Evolutionary conservation across 495 filamentous ascomycete genomes (phyloP).

Genomic region (Penicillium arizonense): DNA sequence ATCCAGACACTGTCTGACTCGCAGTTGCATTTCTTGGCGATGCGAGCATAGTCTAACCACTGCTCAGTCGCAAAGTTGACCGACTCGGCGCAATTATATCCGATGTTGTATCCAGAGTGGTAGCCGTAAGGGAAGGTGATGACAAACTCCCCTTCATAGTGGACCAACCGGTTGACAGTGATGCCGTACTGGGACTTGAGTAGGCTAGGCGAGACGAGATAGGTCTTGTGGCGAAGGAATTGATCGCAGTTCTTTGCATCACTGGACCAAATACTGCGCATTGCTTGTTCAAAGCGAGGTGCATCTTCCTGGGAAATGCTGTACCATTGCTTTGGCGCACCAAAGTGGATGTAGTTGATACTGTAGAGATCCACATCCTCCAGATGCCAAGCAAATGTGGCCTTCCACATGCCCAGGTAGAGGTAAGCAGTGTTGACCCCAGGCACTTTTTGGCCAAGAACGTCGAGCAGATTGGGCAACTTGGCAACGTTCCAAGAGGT

Average conservation of each 20-base stretch:
- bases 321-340: constrained; percentile 99
- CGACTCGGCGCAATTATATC: constrained; percentile 98
- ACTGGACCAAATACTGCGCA: constrained; percentile 92
- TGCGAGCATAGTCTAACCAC: constrained; percentile 91
- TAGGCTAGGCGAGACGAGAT: constrained; percentile 89
- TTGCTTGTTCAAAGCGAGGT: constrained; percentile 88
- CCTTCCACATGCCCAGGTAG: constrained; percentile 99
- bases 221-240: constrained; percentile 96
- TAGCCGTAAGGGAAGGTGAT: constrained; percentile 99
- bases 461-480: constrained; percentile 88
- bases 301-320: constrained; percentile 97
- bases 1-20: constrained; percentile 98
- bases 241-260: constrained; percentile 97
- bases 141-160: constrained; percentile 96
- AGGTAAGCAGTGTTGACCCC: constrained; percentile 99
- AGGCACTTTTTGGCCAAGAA: constrained; percentile 90
- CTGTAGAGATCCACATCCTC: constrained; percentile 99
- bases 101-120: constrained; percentile 96
- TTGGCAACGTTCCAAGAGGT: constrained; percentile 92
- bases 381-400: constrained; percentile 97
- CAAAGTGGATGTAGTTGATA: constrained; percentile 99
- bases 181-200: constrained; percentile 87
- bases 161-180: constrained; percentile 92
- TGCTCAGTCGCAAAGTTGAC: constrained; percentile 96
- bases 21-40: constrained; percentile 97